Evolutionary conservation across 2,329 filamentous ascomycete genomes (phyloP), one percentile per base, ranked within the genome.

Genomic region (Colletotrichum sojae): DNA sequence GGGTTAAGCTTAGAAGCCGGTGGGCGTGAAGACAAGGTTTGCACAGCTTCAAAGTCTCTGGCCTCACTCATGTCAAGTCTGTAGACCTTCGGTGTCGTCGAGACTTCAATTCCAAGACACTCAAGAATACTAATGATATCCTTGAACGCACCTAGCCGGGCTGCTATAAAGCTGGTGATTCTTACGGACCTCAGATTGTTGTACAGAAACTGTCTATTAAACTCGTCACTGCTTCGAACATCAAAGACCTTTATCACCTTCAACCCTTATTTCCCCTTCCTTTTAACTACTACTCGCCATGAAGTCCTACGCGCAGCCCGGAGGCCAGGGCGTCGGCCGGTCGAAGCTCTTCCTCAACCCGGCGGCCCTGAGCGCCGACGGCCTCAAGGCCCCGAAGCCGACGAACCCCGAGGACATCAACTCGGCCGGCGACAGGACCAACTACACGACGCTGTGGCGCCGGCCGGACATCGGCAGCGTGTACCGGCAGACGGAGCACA

Each of bases 301-400:
- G 54, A 45, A 57, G 3, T 56, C 20, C 0, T 56, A 56, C 54
- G n/a, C 39, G 2, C 18, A 36, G 16, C 31, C 54, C n/a, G 40
- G 54, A 10, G 27, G 31, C 9, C 40, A 57, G 10, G 36, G 46
- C 12, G 20, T 36, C 16, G 59, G 59, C 4, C 61, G 49, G 20
- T 63, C 61, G 43, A 63, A 57, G 25, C 52, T 63, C 12, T 63
- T 63, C 15, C 60, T 63, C 5, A 63, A 40, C 40, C 60, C 60
- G 9, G 51, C 39, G 12, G 60, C n/a, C 10, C 16, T 25, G 31
- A 8, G 31, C 31, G 31, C 31, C 46, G n/a, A 49, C 4, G 2
- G 22, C n/a, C 9, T 15, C 31, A 16, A 15, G 15, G 40, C 13
- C 10, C 5, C 40, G 3, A 43, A 43, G 16, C 40, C 40, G 4